Conservation (phyloP, 2,329 filamentous ascomycete species). For the Phaeosphaeriaceae sp. region DNA sequence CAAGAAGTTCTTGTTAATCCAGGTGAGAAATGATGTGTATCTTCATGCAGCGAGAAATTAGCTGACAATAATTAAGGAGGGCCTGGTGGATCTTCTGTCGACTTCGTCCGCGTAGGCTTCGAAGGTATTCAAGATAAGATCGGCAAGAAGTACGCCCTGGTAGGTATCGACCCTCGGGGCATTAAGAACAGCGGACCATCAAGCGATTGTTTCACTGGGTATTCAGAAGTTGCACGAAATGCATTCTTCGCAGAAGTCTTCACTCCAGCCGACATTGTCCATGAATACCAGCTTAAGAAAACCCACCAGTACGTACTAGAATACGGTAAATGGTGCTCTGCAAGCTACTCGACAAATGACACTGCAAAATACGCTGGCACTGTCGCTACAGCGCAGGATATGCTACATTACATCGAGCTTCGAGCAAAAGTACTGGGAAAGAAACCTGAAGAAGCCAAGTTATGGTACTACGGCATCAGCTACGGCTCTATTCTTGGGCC, state of each 20-base stretch:
- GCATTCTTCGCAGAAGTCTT: conserved; percentile 5
- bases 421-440: conserved; percentile 21
- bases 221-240: conserved; percentile 4
- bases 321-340: conserved; percentile 30
- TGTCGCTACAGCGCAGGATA: conserved; percentile 36
- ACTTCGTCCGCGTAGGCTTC: conserved; percentile 6
- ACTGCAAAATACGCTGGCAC: conserved; percentile 39
- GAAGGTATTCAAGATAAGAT: conserved; percentile 1
- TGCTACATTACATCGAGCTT: conserved; percentile 36
- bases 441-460: conserved; percentile 31
- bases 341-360: conserved; percentile 17
- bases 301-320: conserved; percentile 8
- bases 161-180: conserved; percentile 41
- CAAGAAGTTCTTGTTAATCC: conserved; percentile 28
- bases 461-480: conserved; percentile 51
- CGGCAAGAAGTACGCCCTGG: conserved; percentile 41
- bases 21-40: neutral
- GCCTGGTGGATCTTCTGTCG: conserved; percentile 43
- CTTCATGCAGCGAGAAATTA: too few species aligned
- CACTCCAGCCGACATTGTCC: conserved; percentile 8
- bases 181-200: conserved; percentile 23
- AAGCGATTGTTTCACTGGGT: conserved; percentile 15
- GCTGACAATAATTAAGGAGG: conserved; percentile 6
- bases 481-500: conserved; percentile 56
- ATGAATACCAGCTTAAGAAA: conserved; percentile 17